phyloP scores from a whole-genome alignment of 2,329 filamentous ascomycete species.

The Alternaria sp. region DNA sequence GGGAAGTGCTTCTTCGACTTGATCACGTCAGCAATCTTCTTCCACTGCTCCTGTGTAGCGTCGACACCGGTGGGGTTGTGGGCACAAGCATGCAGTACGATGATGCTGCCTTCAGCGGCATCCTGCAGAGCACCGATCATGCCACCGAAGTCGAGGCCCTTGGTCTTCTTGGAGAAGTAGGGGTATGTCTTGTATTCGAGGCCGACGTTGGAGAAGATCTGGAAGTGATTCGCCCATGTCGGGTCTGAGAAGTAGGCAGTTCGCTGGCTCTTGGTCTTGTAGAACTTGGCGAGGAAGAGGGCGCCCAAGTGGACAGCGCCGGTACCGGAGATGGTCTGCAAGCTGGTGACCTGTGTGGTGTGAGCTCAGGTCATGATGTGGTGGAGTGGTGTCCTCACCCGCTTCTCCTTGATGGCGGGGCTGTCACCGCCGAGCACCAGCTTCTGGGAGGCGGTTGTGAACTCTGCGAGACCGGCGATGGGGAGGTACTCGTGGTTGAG shows the following conservation, averaged over 20 bases:
- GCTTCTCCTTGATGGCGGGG: constrained; percentile 83
- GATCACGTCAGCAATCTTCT: constrained; percentile 81
- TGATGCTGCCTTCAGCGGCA: constrained; percentile 81
- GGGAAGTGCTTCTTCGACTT: constrained; percentile 85
- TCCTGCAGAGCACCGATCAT: constrained; percentile 75
- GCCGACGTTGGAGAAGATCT: constrained; percentile 93
- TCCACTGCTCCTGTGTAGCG: constrained; percentile 93
- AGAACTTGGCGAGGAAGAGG: constrained; percentile 94
- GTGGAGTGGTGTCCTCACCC: constrained; percentile 58
- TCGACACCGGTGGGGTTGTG: constrained; percentile 99
- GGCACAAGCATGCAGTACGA: constrained; percentile 93
- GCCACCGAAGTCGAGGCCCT: constrained; percentile 89
- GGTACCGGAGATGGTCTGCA: constrained; percentile 97
- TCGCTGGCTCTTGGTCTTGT: constrained; percentile 69
- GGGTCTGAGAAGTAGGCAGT: constrained; percentile 91
- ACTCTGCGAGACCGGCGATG: constrained; percentile 85
- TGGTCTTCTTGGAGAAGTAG: constrained; percentile 89
- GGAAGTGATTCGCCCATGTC: constrained; percentile 98
- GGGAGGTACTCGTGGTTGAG: constrained; percentile 99
- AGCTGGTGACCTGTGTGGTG: constrained; percentile 66
- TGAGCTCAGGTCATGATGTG: constrained; percentile 40
- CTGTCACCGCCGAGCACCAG: constrained; percentile 83
- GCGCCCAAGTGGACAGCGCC: constrained; percentile 93
- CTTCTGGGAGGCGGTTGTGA: constrained; percentile 90
- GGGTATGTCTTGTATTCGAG: constrained; percentile 84